Evolutionary conservation across 768 basidiomycete genomes (phyloP), one percentile per base, ranked within the genome.

Genomic region (Trametes cinnabarina): DNA sequence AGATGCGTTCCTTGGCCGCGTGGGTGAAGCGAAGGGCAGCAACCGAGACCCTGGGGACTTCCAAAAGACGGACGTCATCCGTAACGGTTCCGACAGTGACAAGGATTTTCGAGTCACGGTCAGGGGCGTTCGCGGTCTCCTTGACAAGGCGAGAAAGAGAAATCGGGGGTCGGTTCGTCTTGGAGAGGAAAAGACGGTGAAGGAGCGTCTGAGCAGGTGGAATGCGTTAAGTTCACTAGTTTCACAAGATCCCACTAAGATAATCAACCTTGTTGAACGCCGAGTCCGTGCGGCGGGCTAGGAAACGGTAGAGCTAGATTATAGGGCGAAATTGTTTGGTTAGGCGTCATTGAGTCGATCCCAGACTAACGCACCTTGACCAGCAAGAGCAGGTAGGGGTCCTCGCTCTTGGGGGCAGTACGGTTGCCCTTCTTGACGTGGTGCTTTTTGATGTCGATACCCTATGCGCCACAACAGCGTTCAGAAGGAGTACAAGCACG

Each of bases 341-440:
- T 23, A 32, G 6, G 30, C n/a, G 4, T 22, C 35, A 12, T 15
- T 25, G 35, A 14, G 55, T 19, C 44, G 12, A 37, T 20, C 2
- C 22, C 28, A 47, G 19, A 15, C n/a, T 7, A 40, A 69, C 76
- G 60, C 71, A 95, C 95, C 86, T 98, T 98, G 77, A 98, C 97
- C 62, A 99, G 87, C 69, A 98, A 84, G 69, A 97, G 87, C 68
- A 99, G 85, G 81, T 99, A 98, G 17, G 96, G 96, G 77, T 99
- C 97, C 90, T 98, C 93, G 75, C 93, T 96, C 82, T 92, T 92
- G 74, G 97, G 97, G 63, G 92, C 92, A 66, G 90, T 90, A 64
- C 97, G 87, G 71, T 85, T 79, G 67, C 94, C 86, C 85, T 97
- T 98, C 88, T 91, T 96, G 87, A 97, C 95, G 87, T 99, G 96